Evolutionary conservation across 2,329 filamentous ascomycete genomes (phyloP), one percentile per base, ranked within the genome.

Genomic region (Colletotrichum plurivorum): DNA sequence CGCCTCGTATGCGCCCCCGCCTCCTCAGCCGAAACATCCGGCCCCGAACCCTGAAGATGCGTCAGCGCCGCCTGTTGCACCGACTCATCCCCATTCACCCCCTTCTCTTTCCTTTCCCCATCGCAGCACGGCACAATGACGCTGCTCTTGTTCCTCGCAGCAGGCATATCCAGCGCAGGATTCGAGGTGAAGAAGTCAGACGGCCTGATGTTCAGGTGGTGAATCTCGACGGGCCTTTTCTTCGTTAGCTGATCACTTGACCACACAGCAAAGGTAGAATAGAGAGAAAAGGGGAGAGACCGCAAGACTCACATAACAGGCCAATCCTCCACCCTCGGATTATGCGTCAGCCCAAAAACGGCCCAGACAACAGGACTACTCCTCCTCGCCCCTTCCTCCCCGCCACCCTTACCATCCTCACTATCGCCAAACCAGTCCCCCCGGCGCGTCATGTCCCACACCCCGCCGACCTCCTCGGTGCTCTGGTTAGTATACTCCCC

Each of bases 401-500:
- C n/a, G n/a, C n/a, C n/a, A n/a, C n/a, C n/a, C n/a, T n/a, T n/a
- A n/a, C n/a, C n/a, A n/a, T n/a, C n/a, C n/a, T n/a, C n/a, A n/a
- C n/a, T n/a, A n/a, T n/a, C n/a, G 5, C 76, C 78, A 59, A 86
- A 85, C 81, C 82, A 83, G 63, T 86, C 84, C 0, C 81, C 81
- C 31, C 85, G 76, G 70, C 78, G 76, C 2, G 84, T 80, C 84
- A 86, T 86, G 65, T 81, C 82, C 54, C 77, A 76, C 10, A 86
- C 83, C 4, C 85, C 85, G 3, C 81, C 83, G 15, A 71, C 75
- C 67, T 82, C 84, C 46, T 72, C 75, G 2, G 75, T 77, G 68
- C 84, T 84, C 77, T 87, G 84, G 67, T 87, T 87, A 3, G 84
- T 86, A 59, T 82, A 87, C 73, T 85, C 82, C 8, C 85, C 85